Evolutionary conservation across 345 rosid species (phyloP), one percentile per base, ranked within the genome.

Genomic region (Euphorbia peplus): DNA sequence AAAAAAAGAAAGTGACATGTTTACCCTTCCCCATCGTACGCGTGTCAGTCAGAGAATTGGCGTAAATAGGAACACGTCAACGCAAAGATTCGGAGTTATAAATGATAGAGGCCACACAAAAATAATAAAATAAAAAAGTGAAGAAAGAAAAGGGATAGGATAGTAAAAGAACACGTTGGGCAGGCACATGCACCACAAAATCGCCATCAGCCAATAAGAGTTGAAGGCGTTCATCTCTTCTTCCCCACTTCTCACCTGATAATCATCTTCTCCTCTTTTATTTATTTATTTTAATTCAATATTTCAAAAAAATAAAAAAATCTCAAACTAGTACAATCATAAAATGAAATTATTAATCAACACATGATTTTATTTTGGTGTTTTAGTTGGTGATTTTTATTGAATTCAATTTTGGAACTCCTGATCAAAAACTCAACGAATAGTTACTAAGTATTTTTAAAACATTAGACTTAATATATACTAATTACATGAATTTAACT

Each of bases 141-240:
- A 19, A 9, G 15, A 25, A 39, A 11, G 12, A 21, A 55, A 51
- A 63, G 57, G 68, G 73, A 79, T 64, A 59, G 89, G 81, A 61
- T 72, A 26, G 82, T 19, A 74, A 76, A 46, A 51, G 61, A 73
- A 76, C 88, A 83, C 89, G 88, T 82, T 63, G 61, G 46, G 16
- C 66, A 54, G 46, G 56, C 57, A 32, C 10, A 3, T 52, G 50
- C 70, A 54, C 78, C 78, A 70, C 75, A 76, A 69, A 84, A 79
- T 82, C 86, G 21, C 58, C 54, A 28, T n/a, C 71, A 65, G 64
- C 92, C 89, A 84, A 89, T 85, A 72, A 75, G 64, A 77, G 0
- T 60, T 26, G 79, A 53, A 60, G 14, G 21, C 68, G 69, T 32
- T 66, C 84, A 85, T 83, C 80, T 85, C 78, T 70, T 56, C 70